A percentile compares a stretch with the other conserved stretches of the same genome.
phyloP scores from a whole-genome alignment of 2,329 filamentous ascomycete species.

The Venturia carpophila region DNA sequence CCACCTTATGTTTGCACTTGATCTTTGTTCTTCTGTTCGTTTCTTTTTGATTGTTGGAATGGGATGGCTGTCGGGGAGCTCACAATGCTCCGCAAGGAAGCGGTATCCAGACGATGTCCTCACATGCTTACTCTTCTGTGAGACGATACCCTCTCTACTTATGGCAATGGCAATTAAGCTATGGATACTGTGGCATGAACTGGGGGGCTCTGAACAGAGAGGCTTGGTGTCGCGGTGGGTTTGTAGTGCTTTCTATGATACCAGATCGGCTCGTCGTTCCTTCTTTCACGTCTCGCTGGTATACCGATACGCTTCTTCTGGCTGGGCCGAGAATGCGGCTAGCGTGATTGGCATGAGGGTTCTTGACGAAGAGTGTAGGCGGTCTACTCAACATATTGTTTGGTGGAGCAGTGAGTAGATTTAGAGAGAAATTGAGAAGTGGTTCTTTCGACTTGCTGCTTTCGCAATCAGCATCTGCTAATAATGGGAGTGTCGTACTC shows the following conservation, averaged over 20 bases:
- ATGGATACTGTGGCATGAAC: neutral
- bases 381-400: neutral
- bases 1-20: conserved; percentile 9
- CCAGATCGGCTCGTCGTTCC: conserved; percentile 1
- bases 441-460: neutral
- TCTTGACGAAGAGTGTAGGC: neutral
- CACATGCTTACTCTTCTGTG: neutral
- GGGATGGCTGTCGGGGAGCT: neutral
- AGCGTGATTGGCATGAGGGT: neutral
- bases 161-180: neutral
- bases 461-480: neutral
- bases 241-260: conserved; percentile 10
- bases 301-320: conserved; percentile 5
- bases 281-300: neutral
- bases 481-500: neutral
- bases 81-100: neutral
- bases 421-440: conserved; percentile 2
- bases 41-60: neutral
- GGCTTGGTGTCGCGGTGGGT: neutral
- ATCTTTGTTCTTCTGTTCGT: neutral
- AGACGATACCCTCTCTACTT: neutral
- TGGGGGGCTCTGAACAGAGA: neutral
- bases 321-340: conserved; percentile 7
- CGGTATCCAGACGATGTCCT: neutral
- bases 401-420: neutral